These are phyloP conservation scores for Alloascoidea africana DNA, from an alignment of 805 yeast species.

Conservation along the genomic window DNA sequence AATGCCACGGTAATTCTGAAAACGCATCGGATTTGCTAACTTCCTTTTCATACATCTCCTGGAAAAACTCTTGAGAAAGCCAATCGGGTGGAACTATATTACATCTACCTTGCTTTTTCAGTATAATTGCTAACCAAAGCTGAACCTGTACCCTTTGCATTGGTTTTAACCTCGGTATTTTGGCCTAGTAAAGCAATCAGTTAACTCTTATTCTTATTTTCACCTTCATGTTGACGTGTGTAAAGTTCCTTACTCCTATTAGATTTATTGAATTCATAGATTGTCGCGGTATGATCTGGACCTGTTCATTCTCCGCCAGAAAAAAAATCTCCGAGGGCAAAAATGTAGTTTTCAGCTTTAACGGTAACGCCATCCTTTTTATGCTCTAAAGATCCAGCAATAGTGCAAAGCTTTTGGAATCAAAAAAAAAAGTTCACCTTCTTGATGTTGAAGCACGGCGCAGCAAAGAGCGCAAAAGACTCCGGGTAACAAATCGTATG, in stretches of 20 bases:
- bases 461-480: too few species aligned
- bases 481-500: too few species aligned
- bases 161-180: constrained; percentile 45
- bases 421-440: too few species aligned
- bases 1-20: constrained; percentile 66
- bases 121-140: constrained; percentile 72
- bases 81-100: constrained; percentile 77
- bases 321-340: constrained; percentile 71
- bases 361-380: constrained; percentile 69
- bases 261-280: constrained; percentile 47
- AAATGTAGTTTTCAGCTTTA: constrained; percentile 34
- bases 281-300: constrained; percentile 69
- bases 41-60: constrained; percentile 52
- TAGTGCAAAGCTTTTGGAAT: too few species aligned
- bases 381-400: too few species aligned
- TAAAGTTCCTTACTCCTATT: constrained; percentile 33
- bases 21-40: constrained; percentile 39
- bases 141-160: constrained; percentile 61
- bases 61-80: constrained; percentile 44
- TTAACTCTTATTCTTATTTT: constrained; percentile 10
- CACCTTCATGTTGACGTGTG: constrained; percentile 4
- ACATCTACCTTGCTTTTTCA: constrained; percentile 78
- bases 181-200: constrained; percentile 21
- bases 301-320: constrained; percentile 65
- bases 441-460: too few species aligned